These are phyloP conservation scores for Chalciporus pseudorubinellus DNA, from an alignment of 768 basidiomycete genomes.

Conservation along the genomic window DNA sequence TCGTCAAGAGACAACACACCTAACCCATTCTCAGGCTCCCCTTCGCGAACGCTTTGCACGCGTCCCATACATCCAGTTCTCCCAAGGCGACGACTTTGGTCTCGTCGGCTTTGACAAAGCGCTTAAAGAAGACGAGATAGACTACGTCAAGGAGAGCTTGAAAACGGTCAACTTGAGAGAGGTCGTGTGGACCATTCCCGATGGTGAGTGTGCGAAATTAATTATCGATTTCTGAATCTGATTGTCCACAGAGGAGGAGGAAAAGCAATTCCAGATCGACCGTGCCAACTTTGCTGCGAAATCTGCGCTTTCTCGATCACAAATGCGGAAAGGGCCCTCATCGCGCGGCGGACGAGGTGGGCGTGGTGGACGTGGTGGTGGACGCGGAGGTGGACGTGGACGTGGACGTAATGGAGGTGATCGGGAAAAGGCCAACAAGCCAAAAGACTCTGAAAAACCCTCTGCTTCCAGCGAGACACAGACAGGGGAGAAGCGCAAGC, in stretches of 20 bases:
- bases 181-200: conserved; percentile 62
- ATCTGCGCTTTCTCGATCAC: conserved; percentile 40
- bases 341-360: conserved; percentile 41
- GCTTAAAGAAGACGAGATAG: conserved; percentile 69
- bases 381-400: conserved; percentile 43
- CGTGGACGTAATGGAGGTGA: conserved; percentile 30
- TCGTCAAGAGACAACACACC: background rate
- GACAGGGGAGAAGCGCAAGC: conserved; percentile 73
- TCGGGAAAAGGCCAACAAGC: conserved; percentile 13
- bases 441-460: conserved; percentile 17
- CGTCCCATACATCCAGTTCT: conserved; percentile 47
- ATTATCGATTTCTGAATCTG: background rate
- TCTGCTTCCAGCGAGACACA: conserved; percentile 39
- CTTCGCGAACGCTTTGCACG: conserved; percentile 47
- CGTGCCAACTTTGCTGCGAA: conserved; percentile 69
- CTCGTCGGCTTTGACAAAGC: conserved; percentile 59
- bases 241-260: conserved; percentile 56
- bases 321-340: conserved; percentile 35
- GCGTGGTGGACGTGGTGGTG: conserved; percentile 33
- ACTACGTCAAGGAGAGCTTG: conserved; percentile 63
- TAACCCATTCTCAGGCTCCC: conserved; percentile 33
- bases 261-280: conserved; percentile 70
- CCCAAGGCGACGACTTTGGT: conserved; percentile 44
- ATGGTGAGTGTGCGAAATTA: conserved; percentile 41
- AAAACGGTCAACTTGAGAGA: conserved; percentile 63